Evolutionary conservation across 352 stramenopile genomes (phyloP), one percentile per base, ranked within the genome.

Genomic region (Elongisporangium senticosum): DNA sequence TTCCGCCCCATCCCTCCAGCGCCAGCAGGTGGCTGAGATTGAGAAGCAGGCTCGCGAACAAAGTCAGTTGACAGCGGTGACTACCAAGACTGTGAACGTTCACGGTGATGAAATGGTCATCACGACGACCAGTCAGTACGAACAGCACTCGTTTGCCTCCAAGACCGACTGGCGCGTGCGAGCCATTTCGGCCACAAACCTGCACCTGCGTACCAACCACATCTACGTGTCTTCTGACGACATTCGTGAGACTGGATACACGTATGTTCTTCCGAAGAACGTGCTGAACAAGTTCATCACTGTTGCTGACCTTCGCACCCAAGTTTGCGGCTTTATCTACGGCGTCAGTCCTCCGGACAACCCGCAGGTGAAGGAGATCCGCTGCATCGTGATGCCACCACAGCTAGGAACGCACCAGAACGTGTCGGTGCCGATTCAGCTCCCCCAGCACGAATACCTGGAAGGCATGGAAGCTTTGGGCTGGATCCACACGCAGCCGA

Each of bases 221-320:
- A 98, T 99, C 64, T 99, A 99, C 81, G 97, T 99, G 23, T 98
- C 90, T 11, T 99, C 96, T 14, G 96, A 99, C 64, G 97, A 99
- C 62, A 98, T 99, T 61, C 95, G 90, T 28, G 96, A 99, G 63
- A 96, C 97, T 37, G 97, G 97, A 4, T 96, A 98, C 60, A 99
- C 97, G 14, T 99, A 99, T 77, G 97, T 99, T 40, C 65, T 99
- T 33, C 97, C 97, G 2, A 99, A 99, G 72, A 99, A 99, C 70
- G 92, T 99, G 63, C 82, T 99, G 3, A 98, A 97, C 62, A 99
- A 99, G 75, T 99, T 99, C 65, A 98, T 99, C 58, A 98, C 88
- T n/a, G 91, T 99, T 55, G 82, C 95, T 10, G 97, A 99, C 65
- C 74, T 99, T 51, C 93, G 97, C 33, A 99, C 97, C 24, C 96